A percentile compares a stretch with the other conserved stretches of the same genome.
These are phyloP conservation scores for Hyparrhenia diplandra DNA, from an alignment of 176 grass and related monocot species.

Conservation along the genomic window DNA sequence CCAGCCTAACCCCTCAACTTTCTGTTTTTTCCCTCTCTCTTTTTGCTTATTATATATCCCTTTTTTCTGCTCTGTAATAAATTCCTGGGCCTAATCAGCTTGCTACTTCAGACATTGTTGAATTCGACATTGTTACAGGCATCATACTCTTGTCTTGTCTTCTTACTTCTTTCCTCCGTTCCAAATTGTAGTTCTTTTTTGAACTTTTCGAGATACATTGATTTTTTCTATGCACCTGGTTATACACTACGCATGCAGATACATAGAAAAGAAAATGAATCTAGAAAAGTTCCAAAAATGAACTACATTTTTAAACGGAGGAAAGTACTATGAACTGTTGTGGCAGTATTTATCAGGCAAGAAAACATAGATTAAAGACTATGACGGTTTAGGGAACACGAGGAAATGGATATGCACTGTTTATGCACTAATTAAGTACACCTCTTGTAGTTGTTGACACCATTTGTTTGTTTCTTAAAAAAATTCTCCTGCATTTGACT, in stretches of 20 bases:
- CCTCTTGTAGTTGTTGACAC: neutral
- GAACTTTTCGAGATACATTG: too few species aligned
- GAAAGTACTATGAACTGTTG: neutral
- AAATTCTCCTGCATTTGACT: neutral
- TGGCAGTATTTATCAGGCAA: neutral
- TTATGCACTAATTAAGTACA: neutral
- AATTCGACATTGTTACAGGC: neutral
- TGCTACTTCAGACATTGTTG: neutral
- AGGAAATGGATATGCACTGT: conserved; percentile 9
- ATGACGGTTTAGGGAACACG: neutral
- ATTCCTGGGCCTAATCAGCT: neutral
- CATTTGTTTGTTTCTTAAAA: neutral
- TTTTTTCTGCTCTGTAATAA: neutral
- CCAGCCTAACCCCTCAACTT: neutral
- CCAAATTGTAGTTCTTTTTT: too few species aligned
- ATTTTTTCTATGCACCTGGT: too few species aligned
- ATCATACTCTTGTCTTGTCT: neutral
- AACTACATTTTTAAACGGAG: too few species aligned
- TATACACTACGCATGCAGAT: too few species aligned
- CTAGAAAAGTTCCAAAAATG: too few species aligned
- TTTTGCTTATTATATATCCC: neutral
- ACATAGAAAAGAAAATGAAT: too few species aligned
- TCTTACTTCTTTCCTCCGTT: too few species aligned
- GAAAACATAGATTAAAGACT: neutral
- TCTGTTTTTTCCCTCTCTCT: neutral